Evolutionary conservation across 768 basidiomycete genomes (phyloP).

Genomic region (Mycena galericulata): DNA sequence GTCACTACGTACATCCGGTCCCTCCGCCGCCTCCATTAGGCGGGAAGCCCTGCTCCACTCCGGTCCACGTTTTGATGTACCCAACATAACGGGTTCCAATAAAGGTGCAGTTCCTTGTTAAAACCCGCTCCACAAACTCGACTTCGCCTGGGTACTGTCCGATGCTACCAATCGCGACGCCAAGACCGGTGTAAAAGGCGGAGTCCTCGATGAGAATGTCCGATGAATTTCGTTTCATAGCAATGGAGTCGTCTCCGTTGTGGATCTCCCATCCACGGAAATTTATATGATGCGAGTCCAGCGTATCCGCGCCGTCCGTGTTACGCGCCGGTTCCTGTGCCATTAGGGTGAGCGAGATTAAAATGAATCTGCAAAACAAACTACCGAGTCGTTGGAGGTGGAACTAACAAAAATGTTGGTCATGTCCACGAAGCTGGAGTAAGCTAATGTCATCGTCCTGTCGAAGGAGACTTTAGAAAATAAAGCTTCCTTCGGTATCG

Average conservation of each 20-base stretch:
- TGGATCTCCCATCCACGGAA: constrained; percentile 52
- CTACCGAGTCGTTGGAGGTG: constrained; percentile 47
- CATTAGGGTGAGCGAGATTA: background rate
- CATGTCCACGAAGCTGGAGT: constrained; percentile 50
- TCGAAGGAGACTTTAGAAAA: background rate
- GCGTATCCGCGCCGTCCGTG: constrained; percentile 53
- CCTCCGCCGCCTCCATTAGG: constrained; percentile 52
- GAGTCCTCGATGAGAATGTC: constrained; percentile 54
- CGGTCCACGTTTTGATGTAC: constrained; percentile 53
- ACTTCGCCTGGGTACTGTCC: constrained; percentile 49
- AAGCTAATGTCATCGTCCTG: constrained; percentile 48
- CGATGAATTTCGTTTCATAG: constrained; percentile 56
- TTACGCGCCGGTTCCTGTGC: constrained; percentile 46
- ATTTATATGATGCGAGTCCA: constrained; percentile 52
- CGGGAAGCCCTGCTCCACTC: constrained; percentile 45
- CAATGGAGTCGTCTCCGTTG: constrained; percentile 54
- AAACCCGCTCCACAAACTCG: constrained; percentile 47
- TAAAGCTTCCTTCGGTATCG: background rate
- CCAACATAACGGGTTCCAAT: constrained; percentile 41
- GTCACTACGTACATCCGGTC: constrained; percentile 36
- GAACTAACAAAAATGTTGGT: constrained; percentile 55
- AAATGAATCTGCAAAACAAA: background rate
- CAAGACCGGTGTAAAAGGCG: constrained; percentile 50
- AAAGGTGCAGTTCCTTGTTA: constrained; percentile 42
- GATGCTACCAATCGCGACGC: constrained; percentile 54